Evolutionary conservation across 352 stramenopile species (phyloP), one percentile per base, ranked within the genome.

Genomic region (Phytophthora tentaculata): DNA sequence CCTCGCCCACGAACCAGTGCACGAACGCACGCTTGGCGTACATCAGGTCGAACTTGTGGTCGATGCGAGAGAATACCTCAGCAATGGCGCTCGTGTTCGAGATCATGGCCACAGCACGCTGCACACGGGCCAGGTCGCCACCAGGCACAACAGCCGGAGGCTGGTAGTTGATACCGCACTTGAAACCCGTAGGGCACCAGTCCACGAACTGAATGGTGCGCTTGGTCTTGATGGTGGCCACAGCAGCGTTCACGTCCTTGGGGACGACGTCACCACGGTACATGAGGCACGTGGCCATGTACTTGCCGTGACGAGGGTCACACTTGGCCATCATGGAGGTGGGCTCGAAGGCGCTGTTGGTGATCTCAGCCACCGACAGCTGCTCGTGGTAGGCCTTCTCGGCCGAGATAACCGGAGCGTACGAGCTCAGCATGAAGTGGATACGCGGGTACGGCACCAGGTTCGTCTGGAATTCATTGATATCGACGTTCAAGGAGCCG

Each of bases 21-120:
- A 60, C 53, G 17, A 60, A 60, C 53, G 53, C 53, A 26, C 53
- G 53, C 53, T 60, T 60, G 20, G 53, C 53, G 37, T 99, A 99
- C 97, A 99, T 99, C 57, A 99, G 85, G 81, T 99, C 96, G 88
- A 99, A 99, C 91, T 99, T 99, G 90, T 99, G 94, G 80, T 99
- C 96, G 67, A 99, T 98, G 71, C 97, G 91, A 16, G 83, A 97
- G 68, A 99, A 96, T 22, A 98, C 96, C 80, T 99, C 97, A 37
- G 92, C 95, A 74, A 99, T 99, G 64, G 97, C 97, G 37, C 96
- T 99, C 50, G 94, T 99, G 91, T 99, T 99, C 66, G 94, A 97
- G 79, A 99, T 97, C 94, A 99, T 99, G 81, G 90, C 98, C 65
- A 99, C 94, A 45, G 96, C 96, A 69, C 96, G 94, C 80, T 98